A percentile compares a stretch with the other conserved stretches of the same genome.
These are phyloP conservation scores for Ecytonucleospora hepatopenaei DNA, from an alignment of 371 early-diverging fungal species.

Conservation along the genomic window DNA sequence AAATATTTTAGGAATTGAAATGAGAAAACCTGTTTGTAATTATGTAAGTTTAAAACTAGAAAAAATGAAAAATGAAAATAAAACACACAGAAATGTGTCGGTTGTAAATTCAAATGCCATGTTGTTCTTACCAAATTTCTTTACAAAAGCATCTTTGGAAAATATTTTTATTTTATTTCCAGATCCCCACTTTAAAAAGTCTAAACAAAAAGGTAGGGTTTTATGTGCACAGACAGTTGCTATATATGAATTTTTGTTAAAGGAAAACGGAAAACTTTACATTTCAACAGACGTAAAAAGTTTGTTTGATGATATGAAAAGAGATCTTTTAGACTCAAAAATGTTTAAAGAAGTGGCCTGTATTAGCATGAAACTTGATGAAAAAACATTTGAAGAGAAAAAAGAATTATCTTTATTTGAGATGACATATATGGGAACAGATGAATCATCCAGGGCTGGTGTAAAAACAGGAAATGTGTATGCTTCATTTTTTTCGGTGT, in stretches of 20 bases:
- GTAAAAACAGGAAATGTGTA: conserved; percentile 33
- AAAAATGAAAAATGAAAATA: neutral
- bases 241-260: conserved; percentile 47
- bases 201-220: conserved; percentile 94
- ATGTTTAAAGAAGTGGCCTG: conserved; percentile 10
- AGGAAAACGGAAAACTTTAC: conserved; percentile 47
- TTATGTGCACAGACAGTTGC: conserved; percentile 61
- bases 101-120: conserved; percentile 92
- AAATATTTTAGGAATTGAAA: conserved; percentile 93
- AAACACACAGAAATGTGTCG: conserved; percentile 63
- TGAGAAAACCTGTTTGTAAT: conserved; percentile 81
- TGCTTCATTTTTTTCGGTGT: conserved; percentile 10
- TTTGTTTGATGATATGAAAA: conserved; percentile 47
- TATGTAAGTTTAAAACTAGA: conserved; percentile 62
- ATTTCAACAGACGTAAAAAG: conserved; percentile 56
- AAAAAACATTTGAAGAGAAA: neutral
- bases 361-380: neutral
- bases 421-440: conserved; percentile 33
- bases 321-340: conserved; percentile 13
- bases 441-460: conserved; percentile 46
- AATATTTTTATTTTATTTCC: conserved; percentile 92
- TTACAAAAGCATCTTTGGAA: conserved; percentile 72
- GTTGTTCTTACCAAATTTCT: conserved; percentile 94
- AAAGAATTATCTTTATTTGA: conserved; percentile 8
- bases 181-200: conserved; percentile 98